Evolutionary conservation across 768 basidiomycete species (phyloP).

Genomic region (Leccinum arenicola): DNA sequence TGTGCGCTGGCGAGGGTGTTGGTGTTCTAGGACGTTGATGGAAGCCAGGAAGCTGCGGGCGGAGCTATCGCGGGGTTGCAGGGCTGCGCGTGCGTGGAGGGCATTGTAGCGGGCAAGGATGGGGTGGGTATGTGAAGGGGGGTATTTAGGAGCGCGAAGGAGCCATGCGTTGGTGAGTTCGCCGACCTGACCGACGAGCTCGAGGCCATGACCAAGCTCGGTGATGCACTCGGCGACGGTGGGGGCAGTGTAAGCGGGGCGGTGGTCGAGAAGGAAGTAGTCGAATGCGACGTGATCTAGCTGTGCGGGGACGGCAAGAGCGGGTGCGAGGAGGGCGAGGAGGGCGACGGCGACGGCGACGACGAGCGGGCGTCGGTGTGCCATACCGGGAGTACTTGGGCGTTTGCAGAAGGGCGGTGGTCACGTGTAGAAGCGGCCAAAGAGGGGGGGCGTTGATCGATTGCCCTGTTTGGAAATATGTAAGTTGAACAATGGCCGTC

Average conservation of each 20-base stretch:
- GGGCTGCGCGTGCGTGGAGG: constrained; percentile 35
- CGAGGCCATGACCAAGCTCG: constrained; percentile 71
- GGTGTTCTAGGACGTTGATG: constrained; percentile 58
- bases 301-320: constrained; percentile 24
- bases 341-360: constrained; percentile 3
- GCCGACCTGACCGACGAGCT: constrained; percentile 86
- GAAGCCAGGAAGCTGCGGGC: constrained; percentile 50
- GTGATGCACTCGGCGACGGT: constrained; percentile 58
- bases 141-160: constrained; percentile 52
- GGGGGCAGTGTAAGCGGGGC: constrained; percentile 47
- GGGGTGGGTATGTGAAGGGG: constrained; percentile 12
- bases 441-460: background rate
- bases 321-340: background rate
- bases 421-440: constrained; percentile 14
- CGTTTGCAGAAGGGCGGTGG: background rate
- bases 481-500: constrained; percentile 17
- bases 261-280: constrained; percentile 81
- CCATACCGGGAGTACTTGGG: constrained; percentile 4
- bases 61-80: constrained; percentile 36
- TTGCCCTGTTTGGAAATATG: constrained; percentile 2
- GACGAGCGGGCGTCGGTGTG: constrained; percentile 9
- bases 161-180: constrained; percentile 83
- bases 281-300: constrained; percentile 61
- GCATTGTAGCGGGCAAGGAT: constrained; percentile 49
- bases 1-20: constrained; percentile 61